Evolutionary conservation across 306 rosid species (phyloP).

Genomic region (Fragaria iinumae): DNA sequence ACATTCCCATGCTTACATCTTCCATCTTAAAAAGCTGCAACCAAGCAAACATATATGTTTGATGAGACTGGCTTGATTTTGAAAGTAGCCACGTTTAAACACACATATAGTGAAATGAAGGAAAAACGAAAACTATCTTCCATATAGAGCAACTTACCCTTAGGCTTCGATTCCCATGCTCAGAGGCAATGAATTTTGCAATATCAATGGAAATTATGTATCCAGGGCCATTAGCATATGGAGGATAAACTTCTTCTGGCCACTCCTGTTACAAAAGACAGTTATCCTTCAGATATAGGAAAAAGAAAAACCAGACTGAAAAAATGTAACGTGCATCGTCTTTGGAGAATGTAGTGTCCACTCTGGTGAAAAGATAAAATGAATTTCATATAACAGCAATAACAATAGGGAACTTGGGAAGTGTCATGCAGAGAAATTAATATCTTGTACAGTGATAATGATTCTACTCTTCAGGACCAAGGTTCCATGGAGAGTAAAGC

Average conservation of each 20-base stretch:
- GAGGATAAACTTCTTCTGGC: constrained; percentile 94
- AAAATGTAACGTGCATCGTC: not conserved
- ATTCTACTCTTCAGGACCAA: not conserved
- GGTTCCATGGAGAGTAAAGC: not conserved
- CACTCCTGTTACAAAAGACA: constrained; percentile 65
- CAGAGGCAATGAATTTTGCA: constrained; percentile 62
- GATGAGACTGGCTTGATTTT: not conserved
- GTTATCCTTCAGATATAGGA: constrained; percentile 22
- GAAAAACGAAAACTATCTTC: not conserved
- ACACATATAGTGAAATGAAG: not conserved
- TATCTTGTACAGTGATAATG: not conserved
- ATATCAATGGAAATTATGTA: constrained; percentile 77
- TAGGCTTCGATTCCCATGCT: constrained; percentile 51
- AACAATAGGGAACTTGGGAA: not conserved
- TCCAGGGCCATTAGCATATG: constrained; percentile 96
- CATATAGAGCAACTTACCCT: constrained; percentile 56
- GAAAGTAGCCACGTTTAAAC: not conserved
- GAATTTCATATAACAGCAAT: not conserved
- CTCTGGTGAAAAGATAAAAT: not conserved
- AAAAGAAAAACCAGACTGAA: not conserved
- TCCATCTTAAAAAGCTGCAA: constrained; percentile 97
- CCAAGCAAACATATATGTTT: constrained; percentile 15
- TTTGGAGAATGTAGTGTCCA: not conserved
- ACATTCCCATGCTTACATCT: constrained; percentile 99
- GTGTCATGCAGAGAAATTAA: not conserved